Percentiles rank a stretch among this genome's conserved stretches.
Evolutionary conservation across 176 grass and related monocot genomes (phyloP).

Genomic region (Musa acuminata): DNA sequence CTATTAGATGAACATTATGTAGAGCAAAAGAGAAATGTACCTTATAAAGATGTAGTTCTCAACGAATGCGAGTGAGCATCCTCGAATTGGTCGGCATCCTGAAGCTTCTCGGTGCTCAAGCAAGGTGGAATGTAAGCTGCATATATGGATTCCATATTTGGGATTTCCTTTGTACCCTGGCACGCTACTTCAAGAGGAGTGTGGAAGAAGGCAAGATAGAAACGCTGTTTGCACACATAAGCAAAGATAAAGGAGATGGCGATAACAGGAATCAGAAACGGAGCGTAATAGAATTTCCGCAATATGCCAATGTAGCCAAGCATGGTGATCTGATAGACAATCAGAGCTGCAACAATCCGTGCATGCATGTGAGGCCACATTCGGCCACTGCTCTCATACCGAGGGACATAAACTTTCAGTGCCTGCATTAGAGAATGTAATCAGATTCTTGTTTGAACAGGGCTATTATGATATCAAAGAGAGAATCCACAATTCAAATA

Average conservation of each 20-base stretch:
- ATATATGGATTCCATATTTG: conserved; percentile 64
- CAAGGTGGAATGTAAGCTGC: conserved; percentile 50
- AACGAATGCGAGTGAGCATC: conserved; percentile 52
- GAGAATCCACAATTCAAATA: no score
- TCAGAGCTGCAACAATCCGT: conserved; percentile 45
- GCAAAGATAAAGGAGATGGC: conserved; percentile 49
- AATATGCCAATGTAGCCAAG: conserved; percentile 41
- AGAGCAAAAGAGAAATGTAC: background rate
- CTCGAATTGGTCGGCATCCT: conserved; percentile 61
- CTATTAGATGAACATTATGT: background rate
- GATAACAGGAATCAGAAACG: conserved; percentile 36
- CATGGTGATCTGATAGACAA: conserved; percentile 84
- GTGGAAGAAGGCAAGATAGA: conserved; percentile 48
- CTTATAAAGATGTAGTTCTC: conserved; percentile 47
- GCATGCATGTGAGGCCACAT: conserved; percentile 98
- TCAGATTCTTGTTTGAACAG: background rate
- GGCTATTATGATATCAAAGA: background rate
- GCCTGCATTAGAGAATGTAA: conserved; percentile 25
- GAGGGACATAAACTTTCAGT: conserved; percentile 63
- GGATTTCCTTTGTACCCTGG: conserved; percentile 40
- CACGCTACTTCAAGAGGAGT: conserved; percentile 64
- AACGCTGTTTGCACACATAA: conserved; percentile 46
- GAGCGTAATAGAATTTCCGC: conserved; percentile 17
- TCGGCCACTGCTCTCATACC: conserved; percentile 69
- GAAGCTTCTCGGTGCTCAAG: conserved; percentile 55